These are phyloP conservation scores for Ophiostoma perfectum DNA, from an alignment of 2,329 filamentous ascomycete species.

Conservation along the genomic window DNA sequence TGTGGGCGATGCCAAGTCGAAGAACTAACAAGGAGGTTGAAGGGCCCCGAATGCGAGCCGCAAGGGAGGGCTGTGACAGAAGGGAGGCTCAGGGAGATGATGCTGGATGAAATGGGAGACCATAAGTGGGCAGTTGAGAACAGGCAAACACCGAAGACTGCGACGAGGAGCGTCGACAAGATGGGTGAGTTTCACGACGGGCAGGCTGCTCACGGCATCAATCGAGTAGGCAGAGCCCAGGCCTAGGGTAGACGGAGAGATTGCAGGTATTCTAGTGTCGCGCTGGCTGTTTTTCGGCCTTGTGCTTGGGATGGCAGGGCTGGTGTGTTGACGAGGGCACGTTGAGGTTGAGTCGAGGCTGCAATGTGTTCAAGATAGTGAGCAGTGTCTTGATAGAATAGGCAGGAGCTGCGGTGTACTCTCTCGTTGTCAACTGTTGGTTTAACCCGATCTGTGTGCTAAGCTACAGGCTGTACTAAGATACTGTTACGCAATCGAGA, in stretches of 20 bases:
- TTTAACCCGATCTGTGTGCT: neutral
- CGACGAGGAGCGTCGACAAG: neutral
- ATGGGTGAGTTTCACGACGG: neutral
- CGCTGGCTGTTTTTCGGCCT: neutral
- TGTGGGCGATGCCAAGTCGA: conserved; percentile 8
- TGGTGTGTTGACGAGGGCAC: neutral
- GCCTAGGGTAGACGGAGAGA: neutral
- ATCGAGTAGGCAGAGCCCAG: neutral
- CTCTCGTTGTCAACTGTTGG: neutral
- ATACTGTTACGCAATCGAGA: neutral
- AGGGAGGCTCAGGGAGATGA: conserved; percentile 6
- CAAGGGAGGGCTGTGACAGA: neutral
- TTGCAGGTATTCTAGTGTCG: neutral
- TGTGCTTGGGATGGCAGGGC: neutral
- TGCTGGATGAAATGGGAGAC: neutral
- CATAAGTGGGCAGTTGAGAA: neutral
- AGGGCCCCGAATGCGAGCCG: neutral
- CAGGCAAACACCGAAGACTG: neutral
- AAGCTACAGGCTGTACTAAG: too few relatives aligned
- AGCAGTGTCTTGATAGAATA: neutral
- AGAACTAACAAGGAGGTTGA: neutral
- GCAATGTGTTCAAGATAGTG: neutral
- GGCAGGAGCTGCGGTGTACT: neutral
- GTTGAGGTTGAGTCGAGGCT: neutral
- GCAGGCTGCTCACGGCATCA: neutral